Percentiles rank a stretch among this genome's conserved stretches.
phyloP scores from a whole-genome alignment of 1,139 yeast species.

The Pichia cactophila region DNA sequence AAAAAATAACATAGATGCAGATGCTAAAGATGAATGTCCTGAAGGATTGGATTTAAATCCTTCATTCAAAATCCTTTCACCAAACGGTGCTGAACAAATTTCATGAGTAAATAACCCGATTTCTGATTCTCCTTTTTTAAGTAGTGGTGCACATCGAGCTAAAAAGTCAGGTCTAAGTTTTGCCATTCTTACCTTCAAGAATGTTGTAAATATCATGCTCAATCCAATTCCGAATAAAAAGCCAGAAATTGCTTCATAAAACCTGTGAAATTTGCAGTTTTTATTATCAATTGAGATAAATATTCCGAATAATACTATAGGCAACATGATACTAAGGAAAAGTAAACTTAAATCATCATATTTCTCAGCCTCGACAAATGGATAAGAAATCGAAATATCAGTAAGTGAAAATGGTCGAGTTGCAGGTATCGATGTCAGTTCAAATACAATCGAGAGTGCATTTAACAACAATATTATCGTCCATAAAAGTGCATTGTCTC shows the following conservation, averaged over 20 bases:
- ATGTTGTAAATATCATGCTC: conserved; percentile 41
- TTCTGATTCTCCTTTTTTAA: background rate
- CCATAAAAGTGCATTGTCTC: conserved; percentile 16
- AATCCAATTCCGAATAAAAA: conserved; percentile 34
- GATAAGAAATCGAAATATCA: conserved; percentile 38
- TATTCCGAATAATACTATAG: conserved; percentile 27
- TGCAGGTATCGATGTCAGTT: conserved; percentile 28
- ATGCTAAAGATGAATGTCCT: conserved; percentile 63
- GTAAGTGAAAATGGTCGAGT: conserved; percentile 31
- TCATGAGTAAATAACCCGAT: conserved; percentile 13
- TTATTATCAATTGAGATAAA: conserved; percentile 4
- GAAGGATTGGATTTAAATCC: conserved; percentile 78
- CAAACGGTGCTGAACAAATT: conserved; percentile 51
- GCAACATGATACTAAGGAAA: conserved; percentile 35
- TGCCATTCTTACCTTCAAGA: conserved; percentile 64
- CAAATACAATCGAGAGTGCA: conserved; percentile 14
- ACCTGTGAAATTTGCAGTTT: conserved; percentile 7
- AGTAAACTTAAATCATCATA: conserved; percentile 33
- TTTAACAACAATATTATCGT: conserved; percentile 4
- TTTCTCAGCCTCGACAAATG: conserved; percentile 39
- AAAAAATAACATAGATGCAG: conserved; percentile 58
- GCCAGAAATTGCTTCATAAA: conserved; percentile 34
- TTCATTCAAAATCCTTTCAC: conserved; percentile 40
- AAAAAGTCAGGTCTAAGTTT: conserved; percentile 75
- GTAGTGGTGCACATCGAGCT: conserved; percentile 45